phyloP scores from a whole-genome alignment of 2,329 filamentous ascomycete genomes.

The Rugonectria rugulosa region DNA sequence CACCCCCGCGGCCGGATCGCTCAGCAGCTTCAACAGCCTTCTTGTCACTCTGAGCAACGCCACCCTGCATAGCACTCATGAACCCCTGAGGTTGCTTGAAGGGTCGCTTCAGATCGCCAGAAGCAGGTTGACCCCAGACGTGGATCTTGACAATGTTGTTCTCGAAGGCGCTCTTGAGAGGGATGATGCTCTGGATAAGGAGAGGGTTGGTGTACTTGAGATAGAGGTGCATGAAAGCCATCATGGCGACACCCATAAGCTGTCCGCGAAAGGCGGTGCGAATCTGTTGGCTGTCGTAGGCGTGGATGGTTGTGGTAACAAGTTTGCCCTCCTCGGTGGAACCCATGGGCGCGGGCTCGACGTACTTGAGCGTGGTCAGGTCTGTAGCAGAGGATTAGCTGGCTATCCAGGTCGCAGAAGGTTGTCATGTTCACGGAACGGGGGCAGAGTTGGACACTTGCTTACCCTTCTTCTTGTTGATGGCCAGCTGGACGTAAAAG shows the following conservation, averaged over 20 bases:
- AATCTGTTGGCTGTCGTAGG: slow-evolving; percentile 90
- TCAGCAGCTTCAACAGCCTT: slow-evolving; percentile 83
- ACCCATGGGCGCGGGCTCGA: slow-evolving; percentile 93
- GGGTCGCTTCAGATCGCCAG: slow-evolving; percentile 90
- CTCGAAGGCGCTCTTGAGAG: slow-evolving; percentile 94
- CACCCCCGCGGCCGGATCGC: slow-evolving; percentile 75
- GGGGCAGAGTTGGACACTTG: slow-evolving; percentile 1
- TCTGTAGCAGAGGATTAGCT: slow-evolving; percentile 62
- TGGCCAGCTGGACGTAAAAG: slow-evolving; percentile 82
- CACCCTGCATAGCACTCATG: slow-evolving; percentile 79
- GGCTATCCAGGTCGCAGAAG: slow-evolving; percentile 12
- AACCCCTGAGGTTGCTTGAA: slow-evolving; percentile 89
- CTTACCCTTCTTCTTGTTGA: slow-evolving; percentile 97
- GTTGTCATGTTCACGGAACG: neutral
- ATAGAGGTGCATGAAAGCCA: slow-evolving; percentile 98
- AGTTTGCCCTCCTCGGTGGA: slow-evolving; percentile 94
- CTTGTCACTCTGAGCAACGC: slow-evolving; percentile 88
- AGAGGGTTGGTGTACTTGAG: slow-evolving; percentile 99
- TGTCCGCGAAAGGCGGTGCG: slow-evolving; percentile 87
- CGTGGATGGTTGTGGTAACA: slow-evolving; percentile 94
- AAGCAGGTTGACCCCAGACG: slow-evolving; percentile 84
- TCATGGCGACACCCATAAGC: slow-evolving; percentile 97
- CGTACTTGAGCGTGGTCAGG: slow-evolving; percentile 97
- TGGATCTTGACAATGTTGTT: slow-evolving; percentile 97
- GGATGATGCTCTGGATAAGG: slow-evolving; percentile 97